Conservation (phyloP, 495 filamentous ascomycete genomes). For the Penicillium samsonianum region DNA sequence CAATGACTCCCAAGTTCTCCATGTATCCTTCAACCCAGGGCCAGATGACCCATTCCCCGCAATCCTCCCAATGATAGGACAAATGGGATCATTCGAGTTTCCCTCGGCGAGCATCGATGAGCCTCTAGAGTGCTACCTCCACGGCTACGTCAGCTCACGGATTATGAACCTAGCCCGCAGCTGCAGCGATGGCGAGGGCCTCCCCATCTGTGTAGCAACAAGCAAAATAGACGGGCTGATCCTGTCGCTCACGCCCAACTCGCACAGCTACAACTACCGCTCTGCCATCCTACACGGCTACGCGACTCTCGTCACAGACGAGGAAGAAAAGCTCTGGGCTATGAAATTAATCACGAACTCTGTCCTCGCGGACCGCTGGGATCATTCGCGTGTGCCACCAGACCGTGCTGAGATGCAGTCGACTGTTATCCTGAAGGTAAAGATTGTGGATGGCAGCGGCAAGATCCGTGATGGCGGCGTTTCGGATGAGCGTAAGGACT, state of each 20-base stretch:
- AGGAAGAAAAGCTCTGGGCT: slow-evolving; percentile 76
- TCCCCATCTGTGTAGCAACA: slow-evolving; percentile 66
- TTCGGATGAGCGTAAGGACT: slow-evolving; percentile 70
- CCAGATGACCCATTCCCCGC: slow-evolving; percentile 69
- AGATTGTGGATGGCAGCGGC: slow-evolving; percentile 69
- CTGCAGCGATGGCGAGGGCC: slow-evolving; percentile 44
- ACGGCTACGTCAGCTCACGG: slow-evolving; percentile 82
- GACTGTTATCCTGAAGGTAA: slow-evolving; percentile 73
- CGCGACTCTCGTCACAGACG: slow-evolving; percentile 64
- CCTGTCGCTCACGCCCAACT: slow-evolving; percentile 73
- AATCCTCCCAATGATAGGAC: slow-evolving; percentile 86
- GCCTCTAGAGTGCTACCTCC: slow-evolving; percentile 77
- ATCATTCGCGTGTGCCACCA: slow-evolving; percentile 69
- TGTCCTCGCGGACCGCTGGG: slow-evolving; percentile 69
- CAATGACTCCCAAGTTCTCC: slow-evolving; percentile 72
- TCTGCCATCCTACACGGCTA: slow-evolving; percentile 78
- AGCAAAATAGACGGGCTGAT: slow-evolving; percentile 75
- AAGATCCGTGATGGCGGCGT: slow-evolving; percentile 74
- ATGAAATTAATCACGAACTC: slow-evolving; percentile 80
- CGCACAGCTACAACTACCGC: slow-evolving; percentile 88
- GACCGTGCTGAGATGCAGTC: slow-evolving; percentile 73
- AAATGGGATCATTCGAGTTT: slow-evolving; percentile 70
- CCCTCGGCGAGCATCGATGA: slow-evolving; percentile 64
- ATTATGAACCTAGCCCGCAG: slow-evolving; percentile 68
- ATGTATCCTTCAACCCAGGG: slow-evolving; percentile 75